These are phyloP conservation scores for Saccharomycopsis babjevae DNA, from an alignment of 805 yeast genomes.

Conservation along the genomic window DNA sequence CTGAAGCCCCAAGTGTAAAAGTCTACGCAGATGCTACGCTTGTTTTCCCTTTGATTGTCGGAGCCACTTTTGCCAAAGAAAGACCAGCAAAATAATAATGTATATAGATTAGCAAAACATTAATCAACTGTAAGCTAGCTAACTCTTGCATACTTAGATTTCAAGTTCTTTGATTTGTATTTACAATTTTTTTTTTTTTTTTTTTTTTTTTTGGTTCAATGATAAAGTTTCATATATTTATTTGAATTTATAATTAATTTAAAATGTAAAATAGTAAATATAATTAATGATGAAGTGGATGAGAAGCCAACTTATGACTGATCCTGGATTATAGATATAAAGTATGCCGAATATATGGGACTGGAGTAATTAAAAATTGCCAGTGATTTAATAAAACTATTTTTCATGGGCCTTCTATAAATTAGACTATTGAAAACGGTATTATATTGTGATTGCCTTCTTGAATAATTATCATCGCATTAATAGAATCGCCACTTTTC, in stretches of 20 bases:
- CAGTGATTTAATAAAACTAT: too few relatives aligned
- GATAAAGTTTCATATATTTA: slow-evolving; percentile 5
- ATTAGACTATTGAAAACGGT: too few relatives aligned
- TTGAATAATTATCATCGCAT: too few relatives aligned
- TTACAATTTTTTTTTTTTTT: slow-evolving; percentile 7
- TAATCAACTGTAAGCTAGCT: too few relatives aligned
- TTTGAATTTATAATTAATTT: slow-evolving; percentile 16
- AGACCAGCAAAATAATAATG: slow-evolving; percentile 19
- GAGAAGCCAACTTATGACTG: not conserved
- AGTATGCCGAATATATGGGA: too few relatives aligned
- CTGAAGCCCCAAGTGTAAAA: slow-evolving; percentile 85
- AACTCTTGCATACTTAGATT: not conserved
- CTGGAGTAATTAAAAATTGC: too few relatives aligned
- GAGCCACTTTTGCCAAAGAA: slow-evolving; percentile 87
- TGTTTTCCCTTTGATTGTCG: slow-evolving; percentile 93
- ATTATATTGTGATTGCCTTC: too few relatives aligned
- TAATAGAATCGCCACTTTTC: too few relatives aligned
- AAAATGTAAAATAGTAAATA: slow-evolving; percentile 14
- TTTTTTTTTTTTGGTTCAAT: slow-evolving; percentile 4
- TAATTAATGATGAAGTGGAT: not conserved
- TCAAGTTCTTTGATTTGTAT: not conserved
- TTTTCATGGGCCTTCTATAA: too few relatives aligned
- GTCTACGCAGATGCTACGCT: slow-evolving; percentile 92
- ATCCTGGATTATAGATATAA: not conserved
- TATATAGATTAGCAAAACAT: not conserved